Evolutionary conservation across 164 flowering plant genomes (phyloP), one percentile per base, ranked within the genome.

Genomic region (Pachysandra terminalis): DNA sequence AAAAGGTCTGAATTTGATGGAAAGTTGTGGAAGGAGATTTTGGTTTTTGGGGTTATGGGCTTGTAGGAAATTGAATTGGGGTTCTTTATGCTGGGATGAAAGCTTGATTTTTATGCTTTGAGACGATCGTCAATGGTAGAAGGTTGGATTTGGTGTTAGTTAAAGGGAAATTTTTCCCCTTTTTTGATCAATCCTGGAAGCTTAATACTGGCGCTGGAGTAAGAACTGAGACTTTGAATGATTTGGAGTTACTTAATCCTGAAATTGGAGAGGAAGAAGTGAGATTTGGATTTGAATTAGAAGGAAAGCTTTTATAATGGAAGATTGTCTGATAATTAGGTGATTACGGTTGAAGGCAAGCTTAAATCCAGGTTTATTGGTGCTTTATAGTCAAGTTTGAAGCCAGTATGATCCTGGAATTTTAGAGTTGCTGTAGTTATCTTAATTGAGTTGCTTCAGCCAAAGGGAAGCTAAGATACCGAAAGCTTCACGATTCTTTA

Each of bases 401-500:
- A 32, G 37, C 37, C 3, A 32, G 37, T 27, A 27, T 58, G 37
- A 14, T 2, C 3, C 19, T 16, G 27, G 40, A 58, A 58, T 26
- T 58, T 7, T 15, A 45, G 1, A 45, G 51, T 1, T 1, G 15
- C 51, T 45, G 4, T 45, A 45, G 17, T 45, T 45, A 12, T 5
- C 51, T 32, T 32, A 32, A 32, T 32, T 32, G 3, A 32, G 37
- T 32, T 56, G 4, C 14, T 56, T 56, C 32, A 56, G 28, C 5
- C 21, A 56, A 13, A 17, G 28, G 14, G 25, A 56, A 12, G 5
- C 35, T 15, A 21, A 1, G 48, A 56, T 56, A 16, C 67, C 26
- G 32, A 52, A 64, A 19, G 25, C 41, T 61, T 54, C n/a, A 15
- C 15, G 66, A 23, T 58, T 37, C 51, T 67, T 69, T 55, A 51